Percentiles rank a stretch among this genome's conserved stretches.
Conservation (phyloP, 1,284 basidiomycete species). For the Leccinum subrobustum region DNA sequence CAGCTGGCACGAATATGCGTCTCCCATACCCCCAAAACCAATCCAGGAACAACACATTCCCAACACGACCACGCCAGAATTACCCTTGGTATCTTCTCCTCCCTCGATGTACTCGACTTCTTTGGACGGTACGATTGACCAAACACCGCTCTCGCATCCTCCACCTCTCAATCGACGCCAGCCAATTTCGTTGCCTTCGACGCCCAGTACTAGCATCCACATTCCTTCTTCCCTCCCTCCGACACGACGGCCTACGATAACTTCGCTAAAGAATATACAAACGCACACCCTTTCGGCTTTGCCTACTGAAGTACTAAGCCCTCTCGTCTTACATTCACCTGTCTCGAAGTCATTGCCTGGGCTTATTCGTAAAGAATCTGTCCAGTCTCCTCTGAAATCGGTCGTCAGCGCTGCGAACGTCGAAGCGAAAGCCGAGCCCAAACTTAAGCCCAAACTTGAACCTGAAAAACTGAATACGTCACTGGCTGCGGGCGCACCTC, state of each 20-base stretch:
- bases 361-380: constrained; percentile 25
- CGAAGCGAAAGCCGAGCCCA: constrained; percentile 6
- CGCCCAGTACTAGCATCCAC: constrained; percentile 26
- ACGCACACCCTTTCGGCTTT: constrained; percentile 31
- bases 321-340: constrained; percentile 43
- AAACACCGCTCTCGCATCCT: constrained; percentile 22
- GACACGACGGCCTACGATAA: constrained; percentile 23
- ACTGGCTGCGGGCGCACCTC: neutral
- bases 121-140: constrained; percentile 9
- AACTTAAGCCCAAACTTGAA: neutral
- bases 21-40: neutral
- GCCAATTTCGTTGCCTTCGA: constrained; percentile 33
- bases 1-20: neutral
- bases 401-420: constrained; percentile 13
- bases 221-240: constrained; percentile 16
- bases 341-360: constrained; percentile 18
- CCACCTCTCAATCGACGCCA: constrained; percentile 28
- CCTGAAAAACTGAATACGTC: constrained; percentile 10
- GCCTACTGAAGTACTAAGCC: constrained; percentile 47
- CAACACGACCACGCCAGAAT: neutral
- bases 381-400: constrained; percentile 28
- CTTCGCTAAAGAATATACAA: constrained; percentile 34
- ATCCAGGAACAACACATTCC: constrained; percentile 3
- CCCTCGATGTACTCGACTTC: constrained; percentile 14
- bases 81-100: constrained; percentile 15